Conservation (phyloP, 2,329 filamentous ascomycete genomes). For the Teratosphaeria destructans region DNA sequence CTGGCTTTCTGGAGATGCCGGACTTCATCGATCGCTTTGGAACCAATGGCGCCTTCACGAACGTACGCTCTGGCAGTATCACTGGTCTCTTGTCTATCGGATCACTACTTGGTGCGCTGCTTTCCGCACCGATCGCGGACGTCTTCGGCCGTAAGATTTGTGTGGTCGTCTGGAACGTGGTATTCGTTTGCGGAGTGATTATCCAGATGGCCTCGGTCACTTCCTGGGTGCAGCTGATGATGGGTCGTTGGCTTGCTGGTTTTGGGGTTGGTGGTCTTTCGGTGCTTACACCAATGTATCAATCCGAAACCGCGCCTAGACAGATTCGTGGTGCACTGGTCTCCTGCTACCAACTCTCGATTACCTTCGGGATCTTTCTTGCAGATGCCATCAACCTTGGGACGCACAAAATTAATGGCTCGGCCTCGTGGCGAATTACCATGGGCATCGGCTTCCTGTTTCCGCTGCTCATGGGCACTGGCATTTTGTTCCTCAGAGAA, state of each 20-base stretch:
- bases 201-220: constrained; percentile 51
- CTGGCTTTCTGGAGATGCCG: constrained; percentile 51
- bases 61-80: constrained; percentile 53
- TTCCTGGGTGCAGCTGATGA: constrained; percentile 53
- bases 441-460: constrained; percentile 50
- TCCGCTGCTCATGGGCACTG: constrained; percentile 43
- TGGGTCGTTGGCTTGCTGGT: constrained; percentile 56
- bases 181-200: constrained; percentile 54
- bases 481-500: constrained; percentile 47
- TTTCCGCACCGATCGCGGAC: constrained; percentile 52
- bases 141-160: constrained; percentile 50
- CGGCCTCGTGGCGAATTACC: constrained; percentile 53
- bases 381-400: constrained; percentile 48
- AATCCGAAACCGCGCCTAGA: constrained; percentile 54
- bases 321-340: constrained; percentile 55
- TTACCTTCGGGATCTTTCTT: constrained; percentile 55
- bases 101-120: constrained; percentile 47
- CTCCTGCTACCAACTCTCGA: constrained; percentile 57
- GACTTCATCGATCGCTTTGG: constrained; percentile 49
- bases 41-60: constrained; percentile 40
- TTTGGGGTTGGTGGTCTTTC: constrained; percentile 55
- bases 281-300: constrained; percentile 58
- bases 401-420: constrained; percentile 39
- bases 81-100: constrained; percentile 52
- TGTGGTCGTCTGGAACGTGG: constrained; percentile 52